Percentiles rank a stretch among this genome's conserved stretches.
Conservation (phyloP, 805 yeast genomes). For the Lachancea nothofagi region DNA sequence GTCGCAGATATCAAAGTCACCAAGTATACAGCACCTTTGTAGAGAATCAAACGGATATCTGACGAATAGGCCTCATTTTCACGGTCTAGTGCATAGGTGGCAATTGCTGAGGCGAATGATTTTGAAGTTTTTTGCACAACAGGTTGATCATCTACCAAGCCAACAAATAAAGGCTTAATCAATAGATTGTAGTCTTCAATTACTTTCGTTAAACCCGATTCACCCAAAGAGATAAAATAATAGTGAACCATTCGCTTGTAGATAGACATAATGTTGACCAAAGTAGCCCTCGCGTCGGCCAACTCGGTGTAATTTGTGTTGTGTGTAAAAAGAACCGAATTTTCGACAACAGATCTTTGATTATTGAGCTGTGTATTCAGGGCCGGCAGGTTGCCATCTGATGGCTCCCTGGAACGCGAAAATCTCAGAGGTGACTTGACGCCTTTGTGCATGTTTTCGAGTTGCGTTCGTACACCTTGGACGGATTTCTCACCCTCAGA, state of each 20-base stretch:
- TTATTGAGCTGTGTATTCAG: background rate
- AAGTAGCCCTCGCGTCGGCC: constrained; percentile 24
- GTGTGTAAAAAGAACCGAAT: background rate
- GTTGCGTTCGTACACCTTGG: constrained; percentile 1
- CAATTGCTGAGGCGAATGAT: constrained; percentile 34
- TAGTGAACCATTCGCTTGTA: constrained; percentile 26
- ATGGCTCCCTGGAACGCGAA: constrained; percentile 8
- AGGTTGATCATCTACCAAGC: constrained; percentile 36
- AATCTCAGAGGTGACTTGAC: constrained; percentile 9
- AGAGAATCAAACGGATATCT: constrained; percentile 32
- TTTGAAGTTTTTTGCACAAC: constrained; percentile 34
- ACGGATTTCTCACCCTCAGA: constrained; percentile 5
- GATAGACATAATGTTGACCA: constrained; percentile 30
- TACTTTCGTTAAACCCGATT: constrained; percentile 16
- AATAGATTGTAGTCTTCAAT: constrained; percentile 24
- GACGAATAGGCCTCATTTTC: constrained; percentile 23
- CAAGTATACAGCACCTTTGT: constrained; percentile 29
- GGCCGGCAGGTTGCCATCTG: constrained; percentile 9
- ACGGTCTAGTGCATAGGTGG: constrained; percentile 28
- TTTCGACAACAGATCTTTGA: background rate
- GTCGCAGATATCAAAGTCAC: constrained; percentile 36
- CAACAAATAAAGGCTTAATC: constrained; percentile 36
- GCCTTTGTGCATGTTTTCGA: constrained; percentile 5
- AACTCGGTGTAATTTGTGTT: constrained; percentile 12
- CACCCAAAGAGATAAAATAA: constrained; percentile 23